A percentile compares a stretch with the other conserved stretches of the same genome.
These are phyloP conservation scores for Talaromyces ruber DNA, from an alignment of 495 filamentous ascomycete genomes.

Conservation along the genomic window DNA sequence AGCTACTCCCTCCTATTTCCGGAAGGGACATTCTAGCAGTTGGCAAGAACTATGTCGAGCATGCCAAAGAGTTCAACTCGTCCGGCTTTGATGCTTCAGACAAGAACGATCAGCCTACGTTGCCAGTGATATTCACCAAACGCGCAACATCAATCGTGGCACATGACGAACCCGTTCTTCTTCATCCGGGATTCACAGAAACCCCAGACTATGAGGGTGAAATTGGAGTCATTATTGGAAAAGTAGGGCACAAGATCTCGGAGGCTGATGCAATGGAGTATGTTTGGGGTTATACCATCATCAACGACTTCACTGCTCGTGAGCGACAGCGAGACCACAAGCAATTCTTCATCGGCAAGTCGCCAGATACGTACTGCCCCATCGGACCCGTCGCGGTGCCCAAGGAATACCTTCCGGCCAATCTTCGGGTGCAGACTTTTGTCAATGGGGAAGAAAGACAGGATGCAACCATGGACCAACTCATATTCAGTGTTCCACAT, in stretches of 20 bases:
- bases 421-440: slow-evolving; percentile 47
- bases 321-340: slow-evolving; percentile 49
- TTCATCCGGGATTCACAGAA: slow-evolving; percentile 9
- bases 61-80: slow-evolving; percentile 35
- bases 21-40: slow-evolving; percentile 39
- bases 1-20: slow-evolving; percentile 32
- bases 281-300: slow-evolving; percentile 50
- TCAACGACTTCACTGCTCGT: slow-evolving; percentile 48
- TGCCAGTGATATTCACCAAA: slow-evolving; percentile 44
- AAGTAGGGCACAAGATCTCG: slow-evolving; percentile 33
- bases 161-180: slow-evolving; percentile 28
- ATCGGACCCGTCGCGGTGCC: slow-evolving; percentile 48
- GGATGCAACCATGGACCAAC: slow-evolving; percentile 53
- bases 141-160: slow-evolving; percentile 40
- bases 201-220: slow-evolving; percentile 50
- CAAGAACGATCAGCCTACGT: slow-evolving; percentile 34
- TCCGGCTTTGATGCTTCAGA: slow-evolving; percentile 38
- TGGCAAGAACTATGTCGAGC: slow-evolving; percentile 46
- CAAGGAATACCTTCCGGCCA: slow-evolving; percentile 40
- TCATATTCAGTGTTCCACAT: slow-evolving; percentile 61
- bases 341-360: slow-evolving; percentile 51
- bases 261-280: slow-evolving; percentile 40
- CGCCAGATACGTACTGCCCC: slow-evolving; percentile 46
- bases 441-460: slow-evolving; percentile 60
- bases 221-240: slow-evolving; percentile 48